Base-by-base conservation (phyloP, 805 yeast species). In the Saccharomycopsis sp. region DNA sequence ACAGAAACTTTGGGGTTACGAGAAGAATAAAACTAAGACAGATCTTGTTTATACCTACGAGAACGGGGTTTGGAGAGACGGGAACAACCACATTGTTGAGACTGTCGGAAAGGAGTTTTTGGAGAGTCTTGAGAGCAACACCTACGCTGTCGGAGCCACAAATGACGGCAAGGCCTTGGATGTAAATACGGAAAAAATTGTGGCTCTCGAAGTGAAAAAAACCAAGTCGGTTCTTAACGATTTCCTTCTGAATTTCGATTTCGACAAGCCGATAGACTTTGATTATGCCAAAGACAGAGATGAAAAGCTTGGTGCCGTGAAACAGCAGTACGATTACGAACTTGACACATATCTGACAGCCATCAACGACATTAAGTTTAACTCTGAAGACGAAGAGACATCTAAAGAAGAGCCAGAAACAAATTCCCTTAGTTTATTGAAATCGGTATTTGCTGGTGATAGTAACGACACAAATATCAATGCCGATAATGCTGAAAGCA, bases 1-100 rank as follows among this genome's bases (percentile, higher is more conserved):
- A 71, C 82, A 85, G 34, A 91, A 91, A 68, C 77, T 94, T 47
- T 92, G 99, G 99, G 98, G 98, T 2, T 78, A 82, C 61, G 91
- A 87, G 63, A 88, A 87, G 72, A 78, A 81, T 62, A 85, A 80
- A 64, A 74, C 77, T 2, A 68, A 77, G 1, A 76, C 78, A 37
- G 94, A 86, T 64, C 74, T 91, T 63, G 87, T 85, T 0, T 79
- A 76, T 70, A 74, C 75, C 56, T 91, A 80, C 67, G 73, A 70
- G 8, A 79, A 84, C 61, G 88, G 87, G 0, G 79, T 77, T 51
- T 90, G 97, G 97, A 79, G 79, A 63, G 89, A 87, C 68, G 91
- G 91, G 3, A 83, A 81, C 60, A 88, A 85, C 53, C 95, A 89
- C 67, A 79, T 89, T 12, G 79, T 91, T 18, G 97, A 91, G 18